Percentiles rank a stretch among this genome's conserved stretches.
phyloP scores from a whole-genome alignment of 164 flowering plant genomes.

The Echeveria elegans region DNA sequence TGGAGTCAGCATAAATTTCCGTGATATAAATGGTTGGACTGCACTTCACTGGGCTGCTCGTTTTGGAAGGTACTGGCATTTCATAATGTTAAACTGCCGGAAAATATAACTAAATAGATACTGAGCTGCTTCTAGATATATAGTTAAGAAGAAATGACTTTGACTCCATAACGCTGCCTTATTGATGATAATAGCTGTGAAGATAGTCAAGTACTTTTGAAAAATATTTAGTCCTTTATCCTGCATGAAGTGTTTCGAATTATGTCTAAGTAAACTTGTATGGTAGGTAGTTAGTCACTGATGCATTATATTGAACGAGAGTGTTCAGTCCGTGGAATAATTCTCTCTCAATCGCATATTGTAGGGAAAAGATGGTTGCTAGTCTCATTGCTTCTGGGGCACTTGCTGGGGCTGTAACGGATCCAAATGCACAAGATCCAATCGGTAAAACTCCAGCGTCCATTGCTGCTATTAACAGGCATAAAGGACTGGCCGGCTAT shows the following conservation, averaged over 20 bases:
- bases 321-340: not conserved
- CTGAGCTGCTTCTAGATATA: not conserved
- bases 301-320: not conserved
- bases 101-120: not conserved
- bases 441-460: conserved; percentile 69
- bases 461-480: conserved; percentile 65
- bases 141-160: not conserved
- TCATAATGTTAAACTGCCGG: too few species aligned
- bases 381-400: conserved; percentile 87
- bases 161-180: not conserved
- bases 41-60: conserved; percentile 99
- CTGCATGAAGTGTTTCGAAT: not conserved
- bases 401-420: conserved; percentile 82
- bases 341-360: not conserved
- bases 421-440: conserved; percentile 69
- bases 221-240: not conserved
- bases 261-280: not conserved
- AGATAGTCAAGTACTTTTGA: not conserved
- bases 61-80: conserved; percentile 67
- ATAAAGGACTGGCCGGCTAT: conserved; percentile 92
- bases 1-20: conserved; percentile 78
- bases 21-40: conserved; percentile 90
- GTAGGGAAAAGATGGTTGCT: conserved; percentile 95
- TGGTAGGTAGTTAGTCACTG: not conserved
- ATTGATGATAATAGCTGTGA: not conserved